A percentile compares a stretch with the other conserved stretches of the same genome.
These are phyloP conservation scores for Silene coronaria DNA, from an alignment of 179 eudicot species.

Conservation along the genomic window DNA sequence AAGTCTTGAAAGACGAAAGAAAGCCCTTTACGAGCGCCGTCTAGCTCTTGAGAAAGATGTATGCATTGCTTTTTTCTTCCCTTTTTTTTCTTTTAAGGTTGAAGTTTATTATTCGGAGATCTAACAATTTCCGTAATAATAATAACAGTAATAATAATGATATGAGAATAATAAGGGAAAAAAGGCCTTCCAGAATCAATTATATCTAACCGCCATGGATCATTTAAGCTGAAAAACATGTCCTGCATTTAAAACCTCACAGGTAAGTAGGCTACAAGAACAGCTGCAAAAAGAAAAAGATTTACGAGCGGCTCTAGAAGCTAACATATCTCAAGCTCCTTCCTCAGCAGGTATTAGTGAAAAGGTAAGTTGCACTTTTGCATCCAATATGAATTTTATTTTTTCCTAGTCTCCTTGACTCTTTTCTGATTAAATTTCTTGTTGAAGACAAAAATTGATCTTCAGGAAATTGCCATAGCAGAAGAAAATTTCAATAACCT, in stretches of 20 bases:
- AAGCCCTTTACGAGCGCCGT: constrained; percentile 60
- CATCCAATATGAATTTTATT: not conserved
- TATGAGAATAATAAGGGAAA: not conserved
- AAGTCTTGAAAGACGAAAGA: constrained; percentile 53
- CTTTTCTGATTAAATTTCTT: constrained; percentile 16
- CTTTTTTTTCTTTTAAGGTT: not conserved
- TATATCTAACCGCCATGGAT: too few relatives aligned
- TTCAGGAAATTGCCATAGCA: constrained; percentile 44
- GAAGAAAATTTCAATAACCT: constrained; percentile 50
- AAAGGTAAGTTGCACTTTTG: constrained; percentile 43
- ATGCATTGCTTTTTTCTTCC: constrained; percentile 22
- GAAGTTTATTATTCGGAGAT: not conserved
- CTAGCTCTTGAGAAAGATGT: constrained; percentile 84
- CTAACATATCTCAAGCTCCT: constrained; percentile 33
- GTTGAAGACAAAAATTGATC: constrained; percentile 44
- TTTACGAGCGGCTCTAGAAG: constrained; percentile 55
- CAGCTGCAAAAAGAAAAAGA: constrained; percentile 76
- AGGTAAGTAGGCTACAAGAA: constrained; percentile 71
- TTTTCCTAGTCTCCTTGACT: not conserved
- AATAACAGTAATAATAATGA: not conserved
- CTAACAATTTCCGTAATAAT: not conserved
- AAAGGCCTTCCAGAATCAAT: not conserved
- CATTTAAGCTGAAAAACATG: too few relatives aligned
- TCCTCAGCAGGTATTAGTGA: constrained; percentile 38
- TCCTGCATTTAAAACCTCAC: not conserved